These are phyloP conservation scores for Vitis amurensis DNA, from an alignment of 164 flowering plant genomes.

Conservation along the genomic window DNA sequence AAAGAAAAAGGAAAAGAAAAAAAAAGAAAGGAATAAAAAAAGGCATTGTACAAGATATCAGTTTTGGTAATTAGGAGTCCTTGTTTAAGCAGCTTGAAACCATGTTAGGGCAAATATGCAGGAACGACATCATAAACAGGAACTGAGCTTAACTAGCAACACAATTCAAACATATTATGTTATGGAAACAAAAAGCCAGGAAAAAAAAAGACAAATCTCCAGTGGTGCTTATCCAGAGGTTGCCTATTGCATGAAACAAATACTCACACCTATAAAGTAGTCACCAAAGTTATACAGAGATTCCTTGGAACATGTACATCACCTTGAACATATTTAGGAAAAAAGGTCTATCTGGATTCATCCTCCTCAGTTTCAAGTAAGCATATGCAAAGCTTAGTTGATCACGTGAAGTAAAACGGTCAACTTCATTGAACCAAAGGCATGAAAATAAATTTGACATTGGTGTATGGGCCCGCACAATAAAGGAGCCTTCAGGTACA, in stretches of 20 bases:
- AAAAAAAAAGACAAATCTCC: neutral
- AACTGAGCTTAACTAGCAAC: too few relatives aligned
- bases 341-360: slow-evolving; percentile 73
- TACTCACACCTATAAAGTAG: neutral
- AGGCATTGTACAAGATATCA: too few relatives aligned
- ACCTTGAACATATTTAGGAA: slow-evolving; percentile 90
- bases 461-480: slow-evolving; percentile 89
- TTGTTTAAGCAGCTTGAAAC: too few relatives aligned
- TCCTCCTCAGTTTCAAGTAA: slow-evolving; percentile 75
- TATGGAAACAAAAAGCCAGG: neutral
- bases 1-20: neutral
- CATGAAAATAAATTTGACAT: slow-evolving; percentile 96
- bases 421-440: slow-evolving; percentile 98
- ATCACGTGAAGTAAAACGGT: slow-evolving; percentile 94
- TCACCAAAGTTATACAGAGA: neutral
- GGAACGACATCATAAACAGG: too few relatives aligned
- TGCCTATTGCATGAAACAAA: neutral
- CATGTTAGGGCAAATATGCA: too few relatives aligned
- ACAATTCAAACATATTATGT: neutral
- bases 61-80: too few relatives aligned
- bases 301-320: neutral
- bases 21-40: neutral
- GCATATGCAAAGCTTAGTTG: slow-evolving; percentile 96
- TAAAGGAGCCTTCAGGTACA: slow-evolving; percentile 97
- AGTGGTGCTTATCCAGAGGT: too few relatives aligned